Evolutionary conservation across 495 filamentous ascomycete species (phyloP).

Genomic region (Evernia prunastri): DNA sequence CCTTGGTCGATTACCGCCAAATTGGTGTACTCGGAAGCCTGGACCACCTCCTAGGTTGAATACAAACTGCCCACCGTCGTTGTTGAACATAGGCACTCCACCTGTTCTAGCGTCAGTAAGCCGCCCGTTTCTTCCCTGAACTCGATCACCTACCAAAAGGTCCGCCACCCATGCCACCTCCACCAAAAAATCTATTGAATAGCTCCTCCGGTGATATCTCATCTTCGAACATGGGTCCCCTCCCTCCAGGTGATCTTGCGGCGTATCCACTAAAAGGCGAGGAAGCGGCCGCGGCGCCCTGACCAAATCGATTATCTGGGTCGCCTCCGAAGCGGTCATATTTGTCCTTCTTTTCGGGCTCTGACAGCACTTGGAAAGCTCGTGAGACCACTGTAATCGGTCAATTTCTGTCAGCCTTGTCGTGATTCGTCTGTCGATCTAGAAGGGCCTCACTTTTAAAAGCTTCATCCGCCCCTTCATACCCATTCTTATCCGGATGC

Average conservation of each 20-base stretch:
- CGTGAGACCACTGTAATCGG: conserved; percentile 68
- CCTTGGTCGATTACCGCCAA: conserved; percentile 62
- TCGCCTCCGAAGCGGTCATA: conserved; percentile 87
- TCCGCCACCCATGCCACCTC: conserved; percentile 57
- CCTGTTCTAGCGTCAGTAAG: conserved; percentile 29
- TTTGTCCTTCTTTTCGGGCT: conserved; percentile 81
- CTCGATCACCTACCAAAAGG: conserved; percentile 51
- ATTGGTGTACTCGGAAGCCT: conserved; percentile 79
- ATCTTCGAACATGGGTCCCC: conserved; percentile 65
- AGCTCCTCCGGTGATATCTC: conserved; percentile 96
- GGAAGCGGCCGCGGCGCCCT: conserved; percentile 42
- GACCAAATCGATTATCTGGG: conserved; percentile 77
- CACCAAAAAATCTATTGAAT: conserved; percentile 91
- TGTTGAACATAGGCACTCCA: conserved; percentile 51
- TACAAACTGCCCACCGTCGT: conserved; percentile 75
- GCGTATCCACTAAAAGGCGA: conserved; percentile 66
- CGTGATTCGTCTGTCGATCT: not conserved
- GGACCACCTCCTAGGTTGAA: conserved; percentile 86
- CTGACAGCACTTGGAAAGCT: conserved; percentile 88
- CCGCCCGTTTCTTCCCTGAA: conserved; percentile 8
- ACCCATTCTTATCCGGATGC: conserved; percentile 99
- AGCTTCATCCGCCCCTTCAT: conserved; percentile 91
- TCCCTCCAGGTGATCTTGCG: conserved; percentile 40
- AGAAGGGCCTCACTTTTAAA: conserved; percentile 73
- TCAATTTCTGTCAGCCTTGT: conserved; percentile 12